A percentile compares a stretch with the other conserved stretches of the same genome.
phyloP scores from a whole-genome alignment of 192 early-diverging fungal genomes.

The Mortierella hygrophila region DNA sequence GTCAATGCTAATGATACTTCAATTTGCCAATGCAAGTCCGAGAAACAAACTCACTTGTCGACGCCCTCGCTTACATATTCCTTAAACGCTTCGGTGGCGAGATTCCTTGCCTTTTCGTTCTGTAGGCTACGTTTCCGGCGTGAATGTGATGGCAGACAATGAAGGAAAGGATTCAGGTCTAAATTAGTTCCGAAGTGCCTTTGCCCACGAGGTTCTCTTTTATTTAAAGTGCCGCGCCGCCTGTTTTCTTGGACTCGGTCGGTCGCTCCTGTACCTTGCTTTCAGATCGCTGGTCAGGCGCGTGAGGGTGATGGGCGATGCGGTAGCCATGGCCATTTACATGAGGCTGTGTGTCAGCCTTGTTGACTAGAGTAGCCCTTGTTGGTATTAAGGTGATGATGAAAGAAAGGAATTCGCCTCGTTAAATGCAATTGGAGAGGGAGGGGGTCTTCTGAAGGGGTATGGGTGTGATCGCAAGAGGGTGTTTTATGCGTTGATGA shows the following conservation, averaged over 20 bases:
- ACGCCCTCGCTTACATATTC: constrained; percentile 33
- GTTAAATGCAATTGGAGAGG: not conserved
- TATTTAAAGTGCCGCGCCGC: constrained; percentile 2
- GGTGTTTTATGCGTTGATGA: not conserved
- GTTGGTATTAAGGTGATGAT: not conserved
- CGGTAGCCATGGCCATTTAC: constrained; percentile 25
- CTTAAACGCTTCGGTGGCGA: constrained; percentile 18
- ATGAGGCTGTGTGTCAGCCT: constrained; percentile 10
- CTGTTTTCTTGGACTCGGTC: not conserved
- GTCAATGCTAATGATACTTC: not conserved
- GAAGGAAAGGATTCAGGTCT: constrained; percentile 4
- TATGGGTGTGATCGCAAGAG: not conserved
- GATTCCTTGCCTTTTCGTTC: constrained; percentile 30
- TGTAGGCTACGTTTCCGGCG: constrained; percentile 30
- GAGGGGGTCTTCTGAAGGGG: not conserved
- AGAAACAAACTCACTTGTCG: not conserved
- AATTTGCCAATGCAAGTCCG: not conserved
- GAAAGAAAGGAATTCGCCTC: not conserved
- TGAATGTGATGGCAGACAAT: not conserved
- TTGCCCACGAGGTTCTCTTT: not conserved
- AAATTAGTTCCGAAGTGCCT: not conserved
- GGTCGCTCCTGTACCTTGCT: constrained; percentile 21
- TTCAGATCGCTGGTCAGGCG: constrained; percentile 49
- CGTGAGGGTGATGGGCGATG: constrained; percentile 34
- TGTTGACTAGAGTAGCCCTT: not conserved